phyloP scores from a whole-genome alignment of 768 basidiomycete species.

The Leccinum barrowsii region DNA sequence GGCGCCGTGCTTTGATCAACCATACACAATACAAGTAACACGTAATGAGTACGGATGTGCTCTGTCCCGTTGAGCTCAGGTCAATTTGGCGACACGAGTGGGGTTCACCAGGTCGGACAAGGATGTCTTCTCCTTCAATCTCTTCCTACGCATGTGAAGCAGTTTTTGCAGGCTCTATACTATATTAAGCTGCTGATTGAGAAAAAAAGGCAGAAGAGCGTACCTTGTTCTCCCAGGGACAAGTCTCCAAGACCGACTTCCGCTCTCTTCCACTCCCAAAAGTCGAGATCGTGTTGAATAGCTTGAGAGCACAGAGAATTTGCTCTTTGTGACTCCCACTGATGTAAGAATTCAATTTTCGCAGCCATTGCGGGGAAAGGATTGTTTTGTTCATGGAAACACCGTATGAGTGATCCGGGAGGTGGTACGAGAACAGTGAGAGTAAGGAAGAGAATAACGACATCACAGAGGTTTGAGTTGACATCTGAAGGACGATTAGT shows the following conservation, averaged over 20 bases:
- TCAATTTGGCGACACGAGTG: neutral
- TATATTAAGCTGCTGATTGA: slow-evolving; percentile 2
- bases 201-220: neutral
- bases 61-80: slow-evolving; percentile 1
- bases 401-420: slow-evolving; percentile 62
- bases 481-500: slow-evolving; percentile 30
- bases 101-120: slow-evolving; percentile 55
- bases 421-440: slow-evolving; percentile 61
- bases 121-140: slow-evolving; percentile 35
- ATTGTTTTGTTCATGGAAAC: slow-evolving; percentile 59
- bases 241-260: slow-evolving; percentile 58
- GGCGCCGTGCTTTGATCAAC: slow-evolving; percentile 46
- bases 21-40: slow-evolving; percentile 73
- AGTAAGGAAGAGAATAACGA: slow-evolving; percentile 58
- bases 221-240: slow-evolving; percentile 80
- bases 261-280: slow-evolving; percentile 68
- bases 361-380: slow-evolving; percentile 52
- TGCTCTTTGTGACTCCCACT: slow-evolving; percentile 61
- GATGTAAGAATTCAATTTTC: slow-evolving; percentile 60
- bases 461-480: slow-evolving; percentile 42
- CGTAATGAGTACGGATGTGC: slow-evolving; percentile 70
- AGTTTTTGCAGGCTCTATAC: slow-evolving; percentile 62
- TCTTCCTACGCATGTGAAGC: slow-evolving; percentile 64
- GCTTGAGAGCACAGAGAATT: slow-evolving; percentile 60
- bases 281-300: slow-evolving; percentile 56